phyloP scores from a whole-genome alignment of 257 asterid genomes.

The Solanum etuberosum region DNA sequence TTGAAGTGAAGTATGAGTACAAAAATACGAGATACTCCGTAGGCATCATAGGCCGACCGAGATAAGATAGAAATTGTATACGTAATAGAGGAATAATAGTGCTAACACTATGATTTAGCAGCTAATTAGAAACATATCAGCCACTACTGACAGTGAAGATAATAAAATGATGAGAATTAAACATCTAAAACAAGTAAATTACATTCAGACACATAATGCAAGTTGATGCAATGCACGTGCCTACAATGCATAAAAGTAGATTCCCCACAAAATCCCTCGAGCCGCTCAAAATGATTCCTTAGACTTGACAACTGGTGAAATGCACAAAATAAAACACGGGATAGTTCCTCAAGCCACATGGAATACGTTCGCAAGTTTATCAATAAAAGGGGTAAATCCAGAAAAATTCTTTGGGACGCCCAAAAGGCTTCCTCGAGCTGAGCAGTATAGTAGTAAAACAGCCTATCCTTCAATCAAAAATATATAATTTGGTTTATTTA shows the following conservation, averaged over 20 bases:
- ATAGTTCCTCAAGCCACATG: not conserved
- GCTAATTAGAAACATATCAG: no score
- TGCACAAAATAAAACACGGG: not conserved
- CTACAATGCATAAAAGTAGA: not conserved
- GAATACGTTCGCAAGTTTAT: no score
- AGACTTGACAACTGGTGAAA: not conserved
- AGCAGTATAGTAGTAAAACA: not conserved
- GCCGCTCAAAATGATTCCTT: not conserved
- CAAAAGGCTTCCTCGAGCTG: not conserved
- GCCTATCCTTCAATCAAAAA: not conserved
- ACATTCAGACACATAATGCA: not conserved
- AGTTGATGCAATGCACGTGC: not conserved
- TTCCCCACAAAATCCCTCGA: not conserved
- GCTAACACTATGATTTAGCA: not conserved
- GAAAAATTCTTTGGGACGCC: not conserved
- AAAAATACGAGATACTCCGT: not conserved
- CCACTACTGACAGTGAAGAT: not conserved
- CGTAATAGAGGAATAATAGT: no score
- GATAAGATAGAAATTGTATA: no score
- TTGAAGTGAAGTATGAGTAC: not conserved
- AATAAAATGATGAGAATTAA: not conserved
- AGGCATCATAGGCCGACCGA: not conserved
- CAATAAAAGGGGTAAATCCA: no score
- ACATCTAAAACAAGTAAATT: not conserved
- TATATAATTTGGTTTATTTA: no score